Conservation (phyloP, 2,329 filamentous ascomycete species). For the Apiospora hydei region DNA sequence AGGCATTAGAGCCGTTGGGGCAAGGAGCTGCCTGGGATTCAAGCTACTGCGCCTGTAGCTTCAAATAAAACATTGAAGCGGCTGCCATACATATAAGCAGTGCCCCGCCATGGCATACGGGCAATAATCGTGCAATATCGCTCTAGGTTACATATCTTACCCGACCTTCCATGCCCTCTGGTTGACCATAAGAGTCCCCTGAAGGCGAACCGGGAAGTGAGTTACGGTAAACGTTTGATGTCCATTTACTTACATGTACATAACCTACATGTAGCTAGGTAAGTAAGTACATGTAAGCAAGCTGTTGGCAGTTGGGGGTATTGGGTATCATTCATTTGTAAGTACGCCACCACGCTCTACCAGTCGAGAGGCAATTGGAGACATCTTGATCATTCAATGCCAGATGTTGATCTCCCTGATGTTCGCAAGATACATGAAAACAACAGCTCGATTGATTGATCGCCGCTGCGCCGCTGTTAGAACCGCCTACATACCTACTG, state of each 20-base stretch:
- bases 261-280: background rate
- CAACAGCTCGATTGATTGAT: background rate
- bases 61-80: background rate
- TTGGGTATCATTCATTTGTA: background rate
- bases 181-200: background rate
- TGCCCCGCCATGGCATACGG: background rate
- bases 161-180: background rate
- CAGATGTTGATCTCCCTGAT: background rate
- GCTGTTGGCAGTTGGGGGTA: background rate
- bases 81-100: background rate
- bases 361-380: background rate
- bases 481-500: background rate
- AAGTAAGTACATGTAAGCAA: background rate
- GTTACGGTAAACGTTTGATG: conserved; percentile 29
- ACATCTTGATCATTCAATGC: background rate
- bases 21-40: background rate
- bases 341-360: background rate
- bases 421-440: background rate
- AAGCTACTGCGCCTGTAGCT: background rate
- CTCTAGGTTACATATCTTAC: background rate
- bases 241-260: background rate
- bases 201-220: conserved; percentile 6
- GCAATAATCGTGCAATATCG: conserved; percentile 5
- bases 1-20: background rate
- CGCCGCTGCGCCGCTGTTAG: background rate